Conservation (phyloP, 2,329 filamentous ascomycete genomes). For the Penicillium corylophilum region DNA sequence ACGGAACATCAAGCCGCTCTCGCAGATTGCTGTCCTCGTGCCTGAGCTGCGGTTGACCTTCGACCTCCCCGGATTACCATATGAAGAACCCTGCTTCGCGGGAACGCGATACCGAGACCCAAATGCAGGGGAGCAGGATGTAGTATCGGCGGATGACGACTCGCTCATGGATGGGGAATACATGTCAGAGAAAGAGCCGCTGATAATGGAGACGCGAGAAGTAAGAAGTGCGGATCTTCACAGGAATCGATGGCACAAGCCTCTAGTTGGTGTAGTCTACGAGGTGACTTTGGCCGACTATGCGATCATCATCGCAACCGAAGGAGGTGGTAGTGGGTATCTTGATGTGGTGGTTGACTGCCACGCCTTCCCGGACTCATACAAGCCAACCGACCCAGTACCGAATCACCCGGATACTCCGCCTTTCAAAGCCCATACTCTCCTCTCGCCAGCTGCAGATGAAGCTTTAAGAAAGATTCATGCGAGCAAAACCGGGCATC, state of each 20-base stretch:
- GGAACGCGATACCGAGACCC: constrained; percentile 66
- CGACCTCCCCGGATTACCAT: constrained; percentile 80
- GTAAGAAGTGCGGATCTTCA: constrained; percentile 40
- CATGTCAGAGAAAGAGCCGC: constrained; percentile 34
- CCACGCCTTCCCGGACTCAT: constrained; percentile 60
- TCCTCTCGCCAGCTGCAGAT: constrained; percentile 64
- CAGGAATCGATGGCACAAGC: constrained; percentile 70
- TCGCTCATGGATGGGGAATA: constrained; percentile 4
- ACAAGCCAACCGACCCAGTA: constrained; percentile 54
- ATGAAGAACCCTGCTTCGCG: constrained; percentile 87
- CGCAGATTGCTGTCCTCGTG: constrained; percentile 76
- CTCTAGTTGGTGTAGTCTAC: constrained; percentile 90
- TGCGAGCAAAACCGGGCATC: background rate
- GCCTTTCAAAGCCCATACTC: constrained; percentile 79
- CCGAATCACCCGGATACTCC: constrained; percentile 62
- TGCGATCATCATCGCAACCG: constrained; percentile 80
- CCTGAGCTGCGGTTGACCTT: constrained; percentile 78
- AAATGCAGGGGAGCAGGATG: background rate
- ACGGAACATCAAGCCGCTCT: constrained; percentile 78
- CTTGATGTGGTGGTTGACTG: constrained; percentile 79
- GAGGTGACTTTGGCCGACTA: constrained; percentile 85
- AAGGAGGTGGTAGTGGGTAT: constrained; percentile 85
- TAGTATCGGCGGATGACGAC: constrained; percentile 10
- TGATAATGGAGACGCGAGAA: constrained; percentile 20
- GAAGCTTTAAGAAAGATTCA: constrained; percentile 20